phyloP scores from a whole-genome alignment of 805 yeast species.

The Myxozyma melibiosi region DNA sequence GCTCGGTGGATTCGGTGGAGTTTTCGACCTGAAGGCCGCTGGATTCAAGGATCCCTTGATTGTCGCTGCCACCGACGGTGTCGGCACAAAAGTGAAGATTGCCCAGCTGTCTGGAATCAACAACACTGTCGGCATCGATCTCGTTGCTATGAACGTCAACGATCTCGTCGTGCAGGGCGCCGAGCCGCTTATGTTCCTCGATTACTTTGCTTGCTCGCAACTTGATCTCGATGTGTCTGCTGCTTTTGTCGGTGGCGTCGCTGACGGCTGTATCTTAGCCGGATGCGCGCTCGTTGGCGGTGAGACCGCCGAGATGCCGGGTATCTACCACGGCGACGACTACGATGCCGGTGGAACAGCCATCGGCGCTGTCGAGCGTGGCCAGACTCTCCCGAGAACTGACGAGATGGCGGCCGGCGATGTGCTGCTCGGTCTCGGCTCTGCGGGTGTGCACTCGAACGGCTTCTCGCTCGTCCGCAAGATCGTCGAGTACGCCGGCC shows the following conservation, averaged over 20 bases:
- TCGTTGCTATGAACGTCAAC: conserved; percentile 98
- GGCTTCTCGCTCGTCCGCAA: conserved; percentile 95
- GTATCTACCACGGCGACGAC: conserved; percentile 93
- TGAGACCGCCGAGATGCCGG: conserved; percentile 99
- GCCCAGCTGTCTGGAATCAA: conserved; percentile 90
- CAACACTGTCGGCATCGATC: conserved; percentile 97
- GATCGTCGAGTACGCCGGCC: conserved; percentile 77
- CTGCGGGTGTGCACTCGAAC: conserved; percentile 95
- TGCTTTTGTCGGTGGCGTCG: conserved; percentile 90
- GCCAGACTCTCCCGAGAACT: conserved; percentile 70
- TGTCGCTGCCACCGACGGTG: conserved; percentile 99
- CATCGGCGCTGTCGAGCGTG: conserved; percentile 89
- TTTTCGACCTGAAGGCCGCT: conserved; percentile 85
- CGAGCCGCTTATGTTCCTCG: conserved; percentile 92
- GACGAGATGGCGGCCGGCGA: conserved; percentile 75
- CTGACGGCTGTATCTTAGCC: conserved; percentile 90
- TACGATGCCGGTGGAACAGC: conserved; percentile 99
- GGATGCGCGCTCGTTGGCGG: conserved; percentile 99
- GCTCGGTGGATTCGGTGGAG: conserved; percentile 98
- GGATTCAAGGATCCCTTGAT: conserved; percentile 77
- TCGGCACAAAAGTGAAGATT: conserved; percentile 93
- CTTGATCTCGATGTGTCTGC: conserved; percentile 83
- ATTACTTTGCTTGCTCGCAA: conserved; percentile 94
- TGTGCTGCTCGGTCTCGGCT: conserved; percentile 79
- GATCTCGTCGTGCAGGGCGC: conserved; percentile 99